Evolutionary conservation across 352 stramenopile species (phyloP).

Genomic region (Globisporangium lucens): DNA sequence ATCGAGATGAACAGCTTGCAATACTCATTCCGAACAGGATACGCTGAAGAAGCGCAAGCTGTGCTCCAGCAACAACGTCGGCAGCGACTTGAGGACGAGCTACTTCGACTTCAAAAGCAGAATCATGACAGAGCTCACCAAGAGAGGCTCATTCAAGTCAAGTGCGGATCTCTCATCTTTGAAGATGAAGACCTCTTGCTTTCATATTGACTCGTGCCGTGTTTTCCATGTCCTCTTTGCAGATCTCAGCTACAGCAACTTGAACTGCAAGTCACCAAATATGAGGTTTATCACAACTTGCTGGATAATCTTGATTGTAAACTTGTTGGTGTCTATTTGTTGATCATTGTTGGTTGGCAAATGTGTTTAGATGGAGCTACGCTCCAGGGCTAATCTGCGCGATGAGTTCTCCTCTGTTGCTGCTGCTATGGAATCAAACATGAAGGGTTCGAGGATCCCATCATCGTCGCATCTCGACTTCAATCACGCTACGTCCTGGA

Average conservation of each 20-base stretch:
- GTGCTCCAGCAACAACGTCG: conserved; percentile 5
- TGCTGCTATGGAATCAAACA: not conserved
- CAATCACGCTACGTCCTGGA: not conserved
- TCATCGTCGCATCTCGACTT: not conserved
- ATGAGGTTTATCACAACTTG: conserved; percentile 23
- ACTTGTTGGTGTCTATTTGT: not conserved
- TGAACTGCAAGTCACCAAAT: conserved; percentile 25
- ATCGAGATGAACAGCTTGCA: conserved; percentile 6
- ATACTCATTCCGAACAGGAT: conserved; percentile 7
- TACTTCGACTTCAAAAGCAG: conserved; percentile 28
- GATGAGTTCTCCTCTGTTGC: not conserved
- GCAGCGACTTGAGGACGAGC: conserved; percentile 23
- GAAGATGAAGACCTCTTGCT: not conserved
- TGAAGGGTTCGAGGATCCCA: not conserved
- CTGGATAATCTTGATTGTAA: not conserved
- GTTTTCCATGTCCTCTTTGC: not conserved
- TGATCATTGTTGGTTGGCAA: not conserved
- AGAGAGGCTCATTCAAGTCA: conserved; percentile 24
- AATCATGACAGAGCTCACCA: conserved; percentile 15
- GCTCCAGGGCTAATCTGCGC: not conserved
- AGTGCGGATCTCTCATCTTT: conserved; percentile 12
- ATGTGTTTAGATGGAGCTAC: not conserved
- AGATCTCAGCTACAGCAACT: conserved; percentile 32
- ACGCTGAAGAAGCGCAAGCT: not conserved
- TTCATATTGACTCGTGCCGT: not conserved